Conservation (phyloP, 2,329 filamentous ascomycete species). For the Eutypa lata region DNA sequence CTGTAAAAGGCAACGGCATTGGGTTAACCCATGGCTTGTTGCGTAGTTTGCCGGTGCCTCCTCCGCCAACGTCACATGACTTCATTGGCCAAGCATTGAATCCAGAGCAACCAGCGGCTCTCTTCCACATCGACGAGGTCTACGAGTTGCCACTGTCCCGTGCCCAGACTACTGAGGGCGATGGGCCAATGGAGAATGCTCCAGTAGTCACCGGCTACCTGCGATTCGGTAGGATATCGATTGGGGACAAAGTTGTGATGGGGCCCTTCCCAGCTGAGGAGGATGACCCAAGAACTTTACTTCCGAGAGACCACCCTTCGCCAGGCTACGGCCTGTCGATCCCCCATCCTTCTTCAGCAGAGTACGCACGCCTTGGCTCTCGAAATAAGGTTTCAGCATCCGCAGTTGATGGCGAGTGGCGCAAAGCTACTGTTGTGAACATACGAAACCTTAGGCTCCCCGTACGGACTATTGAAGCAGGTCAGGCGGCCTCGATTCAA, state of each 20-base stretch:
- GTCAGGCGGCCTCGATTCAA: slow-evolving; percentile 88
- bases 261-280: slow-evolving; percentile 71
- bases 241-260: slow-evolving; percentile 74
- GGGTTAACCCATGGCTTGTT: slow-evolving; percentile 79
- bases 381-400: slow-evolving; percentile 52
- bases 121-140: slow-evolving; percentile 91
- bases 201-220: slow-evolving; percentile 79
- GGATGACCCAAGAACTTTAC: slow-evolving; percentile 38
- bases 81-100: slow-evolving; percentile 54
- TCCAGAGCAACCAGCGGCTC: slow-evolving; percentile 56
- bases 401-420: slow-evolving; percentile 67
- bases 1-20: slow-evolving; percentile 80
- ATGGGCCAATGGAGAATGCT: slow-evolving; percentile 26
- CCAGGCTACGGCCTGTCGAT: slow-evolving; percentile 48
- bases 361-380: slow-evolving; percentile 50
- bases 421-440: slow-evolving; percentile 75
- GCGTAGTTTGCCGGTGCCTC: slow-evolving; percentile 68
- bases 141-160: slow-evolving; percentile 71
- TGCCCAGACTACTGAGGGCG: slow-evolving; percentile 35
- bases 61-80: slow-evolving; percentile 49
- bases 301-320: slow-evolving; percentile 46
- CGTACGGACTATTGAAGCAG: slow-evolving; percentile 69
- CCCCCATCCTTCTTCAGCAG: slow-evolving; percentile 51
- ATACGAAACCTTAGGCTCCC: slow-evolving; percentile 85
- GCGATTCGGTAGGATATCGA: slow-evolving; percentile 70